phyloP scores from a whole-genome alignment of 2,329 filamentous ascomycete genomes.

The Lasiodiplodia sp. region DNA sequence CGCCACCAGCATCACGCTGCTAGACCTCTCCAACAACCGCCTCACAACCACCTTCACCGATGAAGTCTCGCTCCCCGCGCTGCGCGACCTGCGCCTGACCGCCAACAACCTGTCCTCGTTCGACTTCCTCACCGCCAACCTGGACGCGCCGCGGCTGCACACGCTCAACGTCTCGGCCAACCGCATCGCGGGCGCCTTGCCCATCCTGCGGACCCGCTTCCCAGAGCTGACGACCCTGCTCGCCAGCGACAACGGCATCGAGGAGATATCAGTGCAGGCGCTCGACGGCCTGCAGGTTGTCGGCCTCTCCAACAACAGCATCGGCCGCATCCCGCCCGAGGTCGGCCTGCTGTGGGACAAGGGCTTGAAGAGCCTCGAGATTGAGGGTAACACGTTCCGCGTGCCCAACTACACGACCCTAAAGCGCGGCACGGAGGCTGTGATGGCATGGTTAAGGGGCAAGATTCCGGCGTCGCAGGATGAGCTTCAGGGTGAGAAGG shows the following conservation, averaged over 20 bases:
- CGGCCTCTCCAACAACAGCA: slow-evolving; percentile 85
- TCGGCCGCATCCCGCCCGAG: slow-evolving; percentile 79
- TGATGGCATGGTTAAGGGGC: slow-evolving; percentile 80
- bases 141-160: slow-evolving; percentile 77
- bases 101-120: slow-evolving; percentile 77
- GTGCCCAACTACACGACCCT: slow-evolving; percentile 86
- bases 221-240: slow-evolving; percentile 75
- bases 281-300: slow-evolving; percentile 78
- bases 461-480: slow-evolving; percentile 59
- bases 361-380: slow-evolving; percentile 70
- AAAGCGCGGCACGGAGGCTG: slow-evolving; percentile 85
- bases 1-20: slow-evolving; percentile 70
- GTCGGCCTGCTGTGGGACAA: slow-evolving; percentile 77
- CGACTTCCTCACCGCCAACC: slow-evolving; percentile 67
- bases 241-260: slow-evolving; percentile 80
- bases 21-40: slow-evolving; percentile 82
- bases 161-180: slow-evolving; percentile 86
- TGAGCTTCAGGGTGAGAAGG: slow-evolving; percentile 32
- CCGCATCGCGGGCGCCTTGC: slow-evolving; percentile 72
- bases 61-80: slow-evolving; percentile 64
- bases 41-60: slow-evolving; percentile 61
- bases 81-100: slow-evolving; percentile 79
- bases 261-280: slow-evolving; percentile 74
- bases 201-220: slow-evolving; percentile 70
- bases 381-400: slow-evolving; percentile 85